A percentile compares a stretch with the other conserved stretches of the same genome.
phyloP scores from a whole-genome alignment of 306 rosid genomes.

The Quercus agrifolia region DNA sequence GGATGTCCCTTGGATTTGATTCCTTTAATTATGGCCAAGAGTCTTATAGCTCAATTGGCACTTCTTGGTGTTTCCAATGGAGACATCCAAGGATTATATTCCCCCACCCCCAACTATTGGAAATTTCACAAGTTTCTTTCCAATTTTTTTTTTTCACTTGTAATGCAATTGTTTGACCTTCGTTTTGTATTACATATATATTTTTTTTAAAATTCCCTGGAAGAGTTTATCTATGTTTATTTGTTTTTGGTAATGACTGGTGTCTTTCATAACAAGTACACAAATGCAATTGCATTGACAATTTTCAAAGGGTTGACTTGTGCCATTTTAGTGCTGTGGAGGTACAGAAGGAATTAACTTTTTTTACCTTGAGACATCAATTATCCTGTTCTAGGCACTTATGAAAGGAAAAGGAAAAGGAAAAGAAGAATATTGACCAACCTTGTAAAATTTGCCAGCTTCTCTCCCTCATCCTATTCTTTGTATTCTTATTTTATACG shows the following conservation, averaged over 20 bases:
- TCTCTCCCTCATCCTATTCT: background rate
- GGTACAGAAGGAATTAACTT: conserved; percentile 10
- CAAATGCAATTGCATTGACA: background rate
- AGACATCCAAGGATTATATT: too few species aligned
- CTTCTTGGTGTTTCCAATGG: too few species aligned
- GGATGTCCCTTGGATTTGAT: background rate
- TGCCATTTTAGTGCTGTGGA: background rate
- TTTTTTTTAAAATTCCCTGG: background rate
- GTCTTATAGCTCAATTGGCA: too few species aligned
- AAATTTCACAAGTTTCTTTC: too few species aligned
- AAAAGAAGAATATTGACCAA: background rate
- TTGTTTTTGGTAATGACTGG: background rate
- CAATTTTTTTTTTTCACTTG: background rate
- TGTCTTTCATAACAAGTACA: background rate
- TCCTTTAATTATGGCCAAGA: background rate
- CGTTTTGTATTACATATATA: too few species aligned
- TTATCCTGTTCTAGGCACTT: conserved; percentile 4
- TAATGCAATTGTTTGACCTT: too few species aligned
- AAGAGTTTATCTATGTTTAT: background rate
- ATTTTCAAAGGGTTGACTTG: background rate
- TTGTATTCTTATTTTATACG: background rate
- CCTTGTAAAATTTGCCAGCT: background rate
- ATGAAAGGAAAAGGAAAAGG: background rate
- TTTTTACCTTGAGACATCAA: background rate
- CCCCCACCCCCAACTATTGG: too few species aligned